These are phyloP conservation scores for Beverwykella pulmonaria DNA, from an alignment of 495 filamentous ascomycete genomes.

Conservation along the genomic window DNA sequence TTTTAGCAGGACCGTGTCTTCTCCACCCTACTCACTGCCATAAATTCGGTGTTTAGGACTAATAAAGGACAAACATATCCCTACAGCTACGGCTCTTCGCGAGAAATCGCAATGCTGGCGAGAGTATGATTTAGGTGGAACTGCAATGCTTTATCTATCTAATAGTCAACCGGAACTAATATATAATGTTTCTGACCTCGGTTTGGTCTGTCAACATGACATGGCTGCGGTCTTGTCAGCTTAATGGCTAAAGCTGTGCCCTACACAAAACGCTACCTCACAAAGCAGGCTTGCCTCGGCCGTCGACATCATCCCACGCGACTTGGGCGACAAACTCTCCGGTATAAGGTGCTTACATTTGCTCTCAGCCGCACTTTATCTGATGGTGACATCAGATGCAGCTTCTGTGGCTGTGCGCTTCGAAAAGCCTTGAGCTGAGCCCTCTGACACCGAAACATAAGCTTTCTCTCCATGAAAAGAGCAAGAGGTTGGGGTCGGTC, in stretches of 20 bases:
- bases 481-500: not conserved
- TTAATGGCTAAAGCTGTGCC: not conserved
- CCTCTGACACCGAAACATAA: not conserved
- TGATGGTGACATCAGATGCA: not conserved
- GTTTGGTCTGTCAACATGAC: not conserved
- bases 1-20: constrained; percentile 44
- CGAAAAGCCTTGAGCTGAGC: constrained; percentile 5
- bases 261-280: not conserved
- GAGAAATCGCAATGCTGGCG: too few species aligned
- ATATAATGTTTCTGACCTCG: not conserved
- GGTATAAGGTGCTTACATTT: constrained; percentile 22
- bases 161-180: too few species aligned
- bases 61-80: constrained; percentile 38
- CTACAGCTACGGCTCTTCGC: not conserved
- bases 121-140: too few species aligned
- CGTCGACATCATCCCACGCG: not conserved
- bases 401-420: constrained; percentile 11
- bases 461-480: not conserved
- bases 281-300: not conserved
- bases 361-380: constrained; percentile 24
- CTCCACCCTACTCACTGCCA: constrained; percentile 40
- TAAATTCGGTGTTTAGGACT: constrained; percentile 30
- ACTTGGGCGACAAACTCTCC: constrained; percentile 1
- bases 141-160: too few species aligned
- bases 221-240: too few species aligned